Conservation (phyloP, 2,329 filamentous ascomycete species). For the Aspergillus quadrilineatus region DNA sequence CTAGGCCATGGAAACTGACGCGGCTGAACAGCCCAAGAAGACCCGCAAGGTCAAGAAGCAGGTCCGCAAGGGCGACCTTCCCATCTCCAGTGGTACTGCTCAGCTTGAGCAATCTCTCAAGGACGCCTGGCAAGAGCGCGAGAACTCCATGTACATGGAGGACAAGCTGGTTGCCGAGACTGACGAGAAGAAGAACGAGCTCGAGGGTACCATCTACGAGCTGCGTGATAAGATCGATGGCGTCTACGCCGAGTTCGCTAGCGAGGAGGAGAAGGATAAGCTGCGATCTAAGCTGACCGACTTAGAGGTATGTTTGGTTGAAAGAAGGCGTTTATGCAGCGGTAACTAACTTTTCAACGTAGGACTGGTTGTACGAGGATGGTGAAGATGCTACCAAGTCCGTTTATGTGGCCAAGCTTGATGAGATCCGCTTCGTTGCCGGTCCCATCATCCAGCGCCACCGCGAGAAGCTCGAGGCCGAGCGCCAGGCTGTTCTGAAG, state of each 20-base stretch:
- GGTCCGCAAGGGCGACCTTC: conserved; percentile 93
- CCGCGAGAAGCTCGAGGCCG: conserved; percentile 88
- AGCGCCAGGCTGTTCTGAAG: conserved; percentile 70
- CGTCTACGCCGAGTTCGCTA: conserved; percentile 83
- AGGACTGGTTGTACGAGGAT: conserved; percentile 99
- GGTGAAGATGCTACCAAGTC: conserved; percentile 93
- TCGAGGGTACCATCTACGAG: conserved; percentile 97
- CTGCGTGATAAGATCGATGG: conserved; percentile 93
- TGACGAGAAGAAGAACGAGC: conserved; percentile 99
- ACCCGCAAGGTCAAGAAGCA: conserved; percentile 99
- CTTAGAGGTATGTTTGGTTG: conserved; percentile 69
- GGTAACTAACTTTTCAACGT: conserved; percentile 20
- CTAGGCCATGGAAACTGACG: conserved; percentile 83
- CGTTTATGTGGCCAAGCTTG: conserved; percentile 90
- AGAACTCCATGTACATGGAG: conserved; percentile 90
- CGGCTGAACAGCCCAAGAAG: conserved; percentile 70
- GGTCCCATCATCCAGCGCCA: conserved; percentile 92
- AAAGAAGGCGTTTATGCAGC: background rate
- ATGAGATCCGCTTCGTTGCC: conserved; percentile 87
- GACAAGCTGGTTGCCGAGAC: conserved; percentile 98
- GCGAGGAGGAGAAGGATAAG: conserved; percentile 87
- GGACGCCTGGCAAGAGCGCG: conserved; percentile 71
- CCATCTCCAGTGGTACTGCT: conserved; percentile 78
- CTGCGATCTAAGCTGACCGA: conserved; percentile 79
- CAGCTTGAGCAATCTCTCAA: conserved; percentile 71